These are phyloP conservation scores for Fusarium goolgardi DNA, from an alignment of 2,329 filamentous ascomycete genomes.

Conservation along the genomic window DNA sequence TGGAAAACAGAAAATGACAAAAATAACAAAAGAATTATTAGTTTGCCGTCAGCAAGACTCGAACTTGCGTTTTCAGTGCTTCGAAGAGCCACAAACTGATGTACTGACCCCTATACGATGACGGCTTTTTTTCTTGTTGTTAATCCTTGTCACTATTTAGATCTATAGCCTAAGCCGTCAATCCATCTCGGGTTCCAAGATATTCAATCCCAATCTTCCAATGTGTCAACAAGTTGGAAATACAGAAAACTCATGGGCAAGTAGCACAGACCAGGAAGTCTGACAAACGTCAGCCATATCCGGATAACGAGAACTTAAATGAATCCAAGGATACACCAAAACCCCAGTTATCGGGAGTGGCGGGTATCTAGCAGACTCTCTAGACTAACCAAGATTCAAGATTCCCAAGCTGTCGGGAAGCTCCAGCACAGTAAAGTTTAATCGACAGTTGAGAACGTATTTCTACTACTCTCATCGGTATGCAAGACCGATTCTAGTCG, in stretches of 20 bases:
- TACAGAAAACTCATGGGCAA: not conserved
- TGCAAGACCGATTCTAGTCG: conserved; percentile 27
- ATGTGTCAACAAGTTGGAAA: not conserved
- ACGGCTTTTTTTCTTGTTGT: conserved; percentile 27
- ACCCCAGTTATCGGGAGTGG: conserved; percentile 32
- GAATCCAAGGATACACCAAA: conserved; percentile 21
- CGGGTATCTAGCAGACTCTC: conserved; percentile 30
- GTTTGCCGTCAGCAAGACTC: conserved; percentile 45
- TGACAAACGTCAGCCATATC: not conserved
- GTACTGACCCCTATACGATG: conserved; percentile 49
- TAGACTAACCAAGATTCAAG: not conserved
- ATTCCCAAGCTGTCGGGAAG: conserved; percentile 26
- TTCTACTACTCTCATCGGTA: conserved; percentile 8
- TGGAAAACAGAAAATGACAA: not conserved
- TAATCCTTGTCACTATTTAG: conserved; percentile 8
- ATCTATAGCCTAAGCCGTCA: not conserved
- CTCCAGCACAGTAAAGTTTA: conserved; percentile 13
- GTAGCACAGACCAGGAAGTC: not conserved
- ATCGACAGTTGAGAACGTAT: not conserved
- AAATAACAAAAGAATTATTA: conserved; percentile 7
- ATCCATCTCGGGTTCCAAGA: no score
- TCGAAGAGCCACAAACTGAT: conserved; percentile 48
- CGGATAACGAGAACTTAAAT: conserved; percentile 3
- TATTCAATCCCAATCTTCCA: not conserved
- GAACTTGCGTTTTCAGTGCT: conserved; percentile 50